Evolutionary conservation across 192 early-diverging fungal species (phyloP), one percentile per base, ranked within the genome.

Genomic region (Glomus cerebriforme): DNA sequence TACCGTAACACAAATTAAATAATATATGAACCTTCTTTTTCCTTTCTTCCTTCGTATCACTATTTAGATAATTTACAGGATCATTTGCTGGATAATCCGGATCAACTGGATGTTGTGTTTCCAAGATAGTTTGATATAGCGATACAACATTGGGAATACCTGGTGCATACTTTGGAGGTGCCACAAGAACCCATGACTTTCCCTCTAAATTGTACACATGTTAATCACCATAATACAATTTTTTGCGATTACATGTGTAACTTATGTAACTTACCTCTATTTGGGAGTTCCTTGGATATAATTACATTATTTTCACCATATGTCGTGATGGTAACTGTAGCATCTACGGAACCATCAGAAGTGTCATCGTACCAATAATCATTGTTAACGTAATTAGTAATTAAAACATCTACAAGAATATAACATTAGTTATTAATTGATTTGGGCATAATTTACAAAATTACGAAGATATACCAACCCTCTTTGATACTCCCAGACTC

Each of bases 321-420:
- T 7, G 32, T 29, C 69, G 24, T 71, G 17, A 35, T 72, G 37
- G 39, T 13, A 37, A 75, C 32, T 1, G 0, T 75, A n/a, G 73
- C 58, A 1, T 75, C 73, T 75, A 75, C n/a, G 22, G 73, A 75
- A 10, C 73, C 73, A 60, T 75, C 73, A n/a, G 58, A 75, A 75
- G 73, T 75, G 31, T 75, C 73, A 60, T 75, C 58, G 22, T 75
- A 75, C 73, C 58, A 75, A 75, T 75, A 75, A 75, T 75, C 73
- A n/a, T 75, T 75, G 59, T 75, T 75, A 2, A 31, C 59, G 32
- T 60, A 75, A 62, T 75, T 1, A n/a, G 59, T 75, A 34, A 75
- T 75, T 10, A 35, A 62, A 15, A 22, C 10, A 7, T 29, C 59
- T 59, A 7, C 6, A 35, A 69, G 0, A n/a, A 69, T 69, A 24